Conservation (phyloP, 2,329 filamentous ascomycete genomes). For the Xylariaceae sp. region DNA sequence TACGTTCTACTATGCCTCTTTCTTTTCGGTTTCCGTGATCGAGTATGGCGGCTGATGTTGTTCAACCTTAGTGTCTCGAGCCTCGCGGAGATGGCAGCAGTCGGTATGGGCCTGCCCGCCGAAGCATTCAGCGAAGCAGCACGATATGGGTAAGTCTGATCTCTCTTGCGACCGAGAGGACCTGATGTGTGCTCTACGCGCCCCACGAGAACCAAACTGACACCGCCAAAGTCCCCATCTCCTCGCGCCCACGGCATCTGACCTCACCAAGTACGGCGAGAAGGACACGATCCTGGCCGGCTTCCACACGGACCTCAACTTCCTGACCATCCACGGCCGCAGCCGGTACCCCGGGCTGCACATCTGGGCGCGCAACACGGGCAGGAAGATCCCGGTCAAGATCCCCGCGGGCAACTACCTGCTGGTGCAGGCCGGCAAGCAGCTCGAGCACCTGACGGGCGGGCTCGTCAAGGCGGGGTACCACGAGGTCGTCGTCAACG, state of each 20-base stretch:
- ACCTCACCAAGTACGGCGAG: conserved; percentile 48
- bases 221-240: conserved; percentile 50
- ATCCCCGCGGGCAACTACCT: conserved; percentile 55
- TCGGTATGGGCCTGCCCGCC: conserved; percentile 49
- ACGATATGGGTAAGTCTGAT: conserved; percentile 44
- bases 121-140: conserved; percentile 52
- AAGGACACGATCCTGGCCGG: conserved; percentile 57
- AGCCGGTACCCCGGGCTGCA: conserved; percentile 58
- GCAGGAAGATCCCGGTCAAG: conserved; percentile 52
- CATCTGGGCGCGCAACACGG: conserved; percentile 62
- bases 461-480: conserved; percentile 58
- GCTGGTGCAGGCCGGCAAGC: conserved; percentile 59
- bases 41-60: too few species aligned
- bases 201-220: background rate
- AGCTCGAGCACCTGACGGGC: conserved; percentile 58
- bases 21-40: too few species aligned
- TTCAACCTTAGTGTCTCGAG: conserved; percentile 44
- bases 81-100: conserved; percentile 55
- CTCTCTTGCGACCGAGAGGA: background rate
- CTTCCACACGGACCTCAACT: conserved; percentile 63
- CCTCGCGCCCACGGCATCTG: conserved; percentile 56
- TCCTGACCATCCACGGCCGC: conserved; percentile 60
- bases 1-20: background rate
- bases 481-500: conserved; percentile 58
- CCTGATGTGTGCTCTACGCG: too few species aligned